A percentile compares a stretch with the other conserved stretches of the same genome.
Evolutionary conservation across 768 basidiomycete genomes (phyloP).

Genomic region (Leccinum variicolor): DNA sequence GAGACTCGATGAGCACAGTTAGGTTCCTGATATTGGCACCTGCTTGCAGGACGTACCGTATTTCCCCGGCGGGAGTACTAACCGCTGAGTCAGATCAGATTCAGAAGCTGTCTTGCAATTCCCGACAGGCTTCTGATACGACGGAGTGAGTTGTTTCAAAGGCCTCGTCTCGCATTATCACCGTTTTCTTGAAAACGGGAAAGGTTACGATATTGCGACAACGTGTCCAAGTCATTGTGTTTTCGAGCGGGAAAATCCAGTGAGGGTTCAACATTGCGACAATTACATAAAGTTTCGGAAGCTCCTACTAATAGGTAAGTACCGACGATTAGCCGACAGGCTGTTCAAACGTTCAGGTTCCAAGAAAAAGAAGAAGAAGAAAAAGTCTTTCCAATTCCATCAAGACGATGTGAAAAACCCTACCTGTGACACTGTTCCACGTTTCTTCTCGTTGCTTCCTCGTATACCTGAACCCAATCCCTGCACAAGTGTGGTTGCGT

Average conservation of each 20-base stretch:
- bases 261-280: no score
- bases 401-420: background rate
- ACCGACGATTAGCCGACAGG: background rate
- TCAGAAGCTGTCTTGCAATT: background rate
- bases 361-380: background rate
- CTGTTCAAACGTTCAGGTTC: background rate
- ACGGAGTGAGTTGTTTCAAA: background rate
- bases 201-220: background rate
- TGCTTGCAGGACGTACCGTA: background rate
- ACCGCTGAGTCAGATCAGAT: background rate
- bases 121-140: background rate
- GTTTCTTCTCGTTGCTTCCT: constrained; percentile 18
- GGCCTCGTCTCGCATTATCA: background rate
- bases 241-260: no score
- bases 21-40: background rate
- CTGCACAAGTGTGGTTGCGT: constrained; percentile 24
- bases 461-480: constrained; percentile 27
- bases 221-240: background rate
- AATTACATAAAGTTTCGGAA: background rate
- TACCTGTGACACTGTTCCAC: constrained; percentile 1
- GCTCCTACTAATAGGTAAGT: background rate
- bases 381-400: background rate
- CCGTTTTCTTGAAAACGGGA: background rate
- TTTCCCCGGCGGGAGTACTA: background rate
- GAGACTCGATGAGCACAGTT: background rate